Evolutionary conservation across 768 basidiomycete species (phyloP), one percentile per base, ranked within the genome.

Genomic region (Mycena galericulata): DNA sequence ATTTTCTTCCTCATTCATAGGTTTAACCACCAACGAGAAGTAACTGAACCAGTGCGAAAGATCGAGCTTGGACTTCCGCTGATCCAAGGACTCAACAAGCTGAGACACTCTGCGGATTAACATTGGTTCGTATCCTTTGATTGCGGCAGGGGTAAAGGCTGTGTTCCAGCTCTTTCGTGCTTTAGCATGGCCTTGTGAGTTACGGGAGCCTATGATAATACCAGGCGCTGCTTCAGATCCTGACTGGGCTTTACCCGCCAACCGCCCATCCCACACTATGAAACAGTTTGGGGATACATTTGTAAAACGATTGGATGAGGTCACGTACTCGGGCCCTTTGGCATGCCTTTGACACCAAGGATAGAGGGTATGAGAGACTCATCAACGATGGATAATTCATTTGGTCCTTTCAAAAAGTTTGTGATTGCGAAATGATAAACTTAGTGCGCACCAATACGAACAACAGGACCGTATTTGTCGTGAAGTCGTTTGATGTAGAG

Each of bases 381-480:
- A 24, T 82, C 80, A 30, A 70, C 68, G n/a, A 86, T 79, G 1
- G 83, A 84, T 2, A 86, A 69, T 58, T 85, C 84, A 69, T 86
- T 86, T 14, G 84, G 85, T 20, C 84, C 84, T 86, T 47, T 53
- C 4, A n/a, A 49, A 41, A 46, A 20, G 38, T 32, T 61, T 20
- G 4, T 5, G 2, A 65, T 27, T 30, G 34, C 17, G 15, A 49
- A 50, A 45, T 24, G 22, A 2, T 22, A 4, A n/a, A n/a, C n/a
- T n/a, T n/a, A n/a, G n/a, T n/a, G n/a, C 80, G 29, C 62, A 87
- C 89, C 89, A 45, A 85, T 81, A 58, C 89, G 81, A 18, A 90
- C 85, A 29, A 85, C 75, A 24, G 85, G 81, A 0, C 89, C 89
- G 57, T 89, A 89, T 36, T 75, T 77, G 20, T 81, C 79, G 71